These are phyloP conservation scores for Lathyrus tuberosus DNA, from an alignment of 306 rosid species.

Conservation along the genomic window DNA sequence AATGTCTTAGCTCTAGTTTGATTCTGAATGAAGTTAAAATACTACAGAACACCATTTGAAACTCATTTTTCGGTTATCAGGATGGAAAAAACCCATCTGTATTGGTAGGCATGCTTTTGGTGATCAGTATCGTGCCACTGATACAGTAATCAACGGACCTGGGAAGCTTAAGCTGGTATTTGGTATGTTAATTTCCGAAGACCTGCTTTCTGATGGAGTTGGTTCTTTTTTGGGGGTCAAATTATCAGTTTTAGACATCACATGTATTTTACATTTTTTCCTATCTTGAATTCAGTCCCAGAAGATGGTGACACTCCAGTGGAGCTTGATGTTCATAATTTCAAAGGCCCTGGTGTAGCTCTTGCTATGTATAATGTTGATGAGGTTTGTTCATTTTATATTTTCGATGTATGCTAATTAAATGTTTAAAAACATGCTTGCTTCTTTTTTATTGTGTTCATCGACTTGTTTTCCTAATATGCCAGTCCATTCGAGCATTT, in stretches of 20 bases:
- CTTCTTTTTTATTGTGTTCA: conserved; percentile 11
- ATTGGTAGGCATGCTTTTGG: conserved; percentile 99
- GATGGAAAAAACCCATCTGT: conserved; percentile 98
- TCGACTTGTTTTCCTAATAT: conserved; percentile 28
- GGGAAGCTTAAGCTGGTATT: conserved; percentile 96
- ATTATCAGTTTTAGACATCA: conserved; percentile 22
- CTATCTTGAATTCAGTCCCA: conserved; percentile 63
- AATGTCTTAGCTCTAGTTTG: conserved; percentile 42
- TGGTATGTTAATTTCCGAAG: conserved; percentile 56
- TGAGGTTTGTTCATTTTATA: conserved; percentile 61
- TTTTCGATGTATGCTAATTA: conserved; percentile 23
- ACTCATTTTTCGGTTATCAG: conserved; percentile 56
- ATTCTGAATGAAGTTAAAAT: conserved; percentile 32
- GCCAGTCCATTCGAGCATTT: conserved; percentile 87
- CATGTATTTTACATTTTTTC: conserved; percentile 33
- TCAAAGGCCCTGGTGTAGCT: conserved; percentile 92
- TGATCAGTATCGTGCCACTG: conserved; percentile 97
- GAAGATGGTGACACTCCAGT: conserved; percentile 66
- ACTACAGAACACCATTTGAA: conserved; percentile 35
- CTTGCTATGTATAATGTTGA: conserved; percentile 96
- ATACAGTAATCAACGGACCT: conserved; percentile 67
- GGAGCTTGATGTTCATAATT: conserved; percentile 81
- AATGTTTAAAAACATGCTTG: conserved; percentile 22
- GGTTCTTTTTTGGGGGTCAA: background rate
- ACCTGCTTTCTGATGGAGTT: conserved; percentile 30